phyloP scores from a whole-genome alignment of 768 basidiomycete genomes.

The Naganishia friedmannii region DNA sequence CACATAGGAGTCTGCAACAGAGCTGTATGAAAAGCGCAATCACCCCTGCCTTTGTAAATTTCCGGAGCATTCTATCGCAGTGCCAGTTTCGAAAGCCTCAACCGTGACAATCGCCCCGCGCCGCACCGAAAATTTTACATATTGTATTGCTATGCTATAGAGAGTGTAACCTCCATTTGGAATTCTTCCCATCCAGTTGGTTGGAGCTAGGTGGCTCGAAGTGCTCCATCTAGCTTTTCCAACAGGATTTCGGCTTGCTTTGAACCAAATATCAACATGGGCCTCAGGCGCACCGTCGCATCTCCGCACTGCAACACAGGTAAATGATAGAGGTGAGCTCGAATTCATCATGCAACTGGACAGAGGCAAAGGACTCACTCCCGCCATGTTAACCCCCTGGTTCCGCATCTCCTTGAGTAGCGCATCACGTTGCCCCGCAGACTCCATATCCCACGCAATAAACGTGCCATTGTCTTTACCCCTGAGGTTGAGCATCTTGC shows the following conservation, averaged over 20 bases:
- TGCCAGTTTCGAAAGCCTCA: no score
- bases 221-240: constrained; percentile 11
- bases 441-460: constrained; percentile 52
- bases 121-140: no score
- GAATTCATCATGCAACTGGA: background rate
- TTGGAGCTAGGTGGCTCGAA: background rate
- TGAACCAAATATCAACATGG: constrained; percentile 52
- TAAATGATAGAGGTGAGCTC: background rate
- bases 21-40: no score
- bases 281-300: constrained; percentile 39
- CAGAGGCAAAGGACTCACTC: constrained; percentile 29
- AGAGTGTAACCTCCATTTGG: no score
- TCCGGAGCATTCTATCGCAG: no score
- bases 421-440: constrained; percentile 42
- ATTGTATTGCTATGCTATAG: no score
- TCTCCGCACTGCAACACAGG: background rate
- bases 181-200: no score
- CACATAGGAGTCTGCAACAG: no score
- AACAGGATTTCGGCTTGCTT: constrained; percentile 46
- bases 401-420: constrained; percentile 48
- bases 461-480: constrained; percentile 53
- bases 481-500: constrained; percentile 39
- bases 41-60: no score
- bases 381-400: constrained; percentile 53
- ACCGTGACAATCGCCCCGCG: no score